Evolutionary conservation across 225 moss, liverwort and hornwort species (phyloP), one percentile per base, ranked within the genome.

Genomic region (Bryum argenteum): DNA sequence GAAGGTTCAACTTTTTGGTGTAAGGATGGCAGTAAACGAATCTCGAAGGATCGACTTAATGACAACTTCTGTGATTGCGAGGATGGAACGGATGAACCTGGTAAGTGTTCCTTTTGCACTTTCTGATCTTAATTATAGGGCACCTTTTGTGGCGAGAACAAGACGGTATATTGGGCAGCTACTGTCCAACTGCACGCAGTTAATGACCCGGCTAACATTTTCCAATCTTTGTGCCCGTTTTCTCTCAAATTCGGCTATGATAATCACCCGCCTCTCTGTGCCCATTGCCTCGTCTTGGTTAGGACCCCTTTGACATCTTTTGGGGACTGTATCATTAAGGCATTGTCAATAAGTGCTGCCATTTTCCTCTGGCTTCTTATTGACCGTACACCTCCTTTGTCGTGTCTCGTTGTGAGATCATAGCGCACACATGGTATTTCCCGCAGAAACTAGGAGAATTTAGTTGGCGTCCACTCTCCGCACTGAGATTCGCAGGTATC

Each of bases 61-160:
- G 96, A 97, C 66, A 85, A 94, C 69, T 97, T 90, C 61, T 97
- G 96, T 72, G 96, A 97, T 67, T 97, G 96, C 67, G 94, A 82
- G 57, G 96, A 97, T 67, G 96, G 96, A 77, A 97, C 96, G 19
- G 96, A 97, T 80, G 96, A 97, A 83, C 96, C 96, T 43, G 96
- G 96, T 93, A 85, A 64, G 77, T 50, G 38, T 55, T 60, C 48
- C 21, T 24, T 44, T 13, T n/a, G 41, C 15, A 8, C 33, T 50
- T 75, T 17, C 53, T 70, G 66, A 63, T 60, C 56, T 61, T 80
- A 22, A 52, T 39, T 60, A 26, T 23, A 40, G 21, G 68, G 33
- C 28, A 40, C 18, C 52, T 44, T 53, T 51, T 71, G 43, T 68
- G 68, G 75, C 20, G 63, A 75, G 78, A 61, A 56, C 56, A 51